A percentile compares a stretch with the other conserved stretches of the same genome.
Evolutionary conservation across 768 basidiomycete species (phyloP).

Genomic region (Paxillus rubicundulus): DNA sequence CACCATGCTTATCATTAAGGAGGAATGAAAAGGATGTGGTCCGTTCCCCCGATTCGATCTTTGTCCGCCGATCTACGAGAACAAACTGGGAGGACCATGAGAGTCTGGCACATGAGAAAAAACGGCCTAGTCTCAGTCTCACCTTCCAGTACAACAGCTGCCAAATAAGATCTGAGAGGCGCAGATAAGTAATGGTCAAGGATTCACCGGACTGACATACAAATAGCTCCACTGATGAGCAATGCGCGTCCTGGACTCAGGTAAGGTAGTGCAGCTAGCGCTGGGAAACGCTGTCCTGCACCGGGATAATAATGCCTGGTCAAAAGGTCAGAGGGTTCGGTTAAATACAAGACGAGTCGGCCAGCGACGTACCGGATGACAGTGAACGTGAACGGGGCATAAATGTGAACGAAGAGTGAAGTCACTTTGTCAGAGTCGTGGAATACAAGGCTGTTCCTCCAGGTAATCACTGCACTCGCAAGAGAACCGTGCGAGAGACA

Average conservation of each 20-base stretch:
- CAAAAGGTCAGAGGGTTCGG: slow-evolving; percentile 4
- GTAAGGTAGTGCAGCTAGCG: slow-evolving; percentile 64
- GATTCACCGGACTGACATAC: slow-evolving; percentile 44
- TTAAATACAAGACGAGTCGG: background rate
- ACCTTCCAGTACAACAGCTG: slow-evolving; percentile 94
- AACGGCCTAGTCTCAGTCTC: slow-evolving; percentile 5
- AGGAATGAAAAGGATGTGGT: slow-evolving; percentile 89
- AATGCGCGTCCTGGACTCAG: slow-evolving; percentile 71
- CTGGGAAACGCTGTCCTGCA: slow-evolving; percentile 82
- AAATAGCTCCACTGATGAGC: slow-evolving; percentile 77
- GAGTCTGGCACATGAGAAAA: background rate
- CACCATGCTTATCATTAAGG: slow-evolving; percentile 82
- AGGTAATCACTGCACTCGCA: slow-evolving; percentile 94
- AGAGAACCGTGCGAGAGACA: slow-evolving; percentile 88
- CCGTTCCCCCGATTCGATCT: slow-evolving; percentile 89
- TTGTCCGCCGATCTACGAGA: slow-evolving; percentile 80
- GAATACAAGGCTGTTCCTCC: slow-evolving; percentile 98
- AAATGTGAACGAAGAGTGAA: slow-evolving; percentile 92
- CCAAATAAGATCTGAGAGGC: slow-evolving; percentile 79
- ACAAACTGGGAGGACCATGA: slow-evolving; percentile 56
- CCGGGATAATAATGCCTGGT: slow-evolving; percentile 84
- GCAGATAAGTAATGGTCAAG: slow-evolving; percentile 6
- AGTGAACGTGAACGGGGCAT: slow-evolving; percentile 87
- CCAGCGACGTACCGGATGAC: slow-evolving; percentile 68
- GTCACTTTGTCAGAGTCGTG: slow-evolving; percentile 97